These are phyloP conservation scores for Prunus dulcis DNA, from an alignment of 306 rosid genomes.

Conservation along the genomic window DNA sequence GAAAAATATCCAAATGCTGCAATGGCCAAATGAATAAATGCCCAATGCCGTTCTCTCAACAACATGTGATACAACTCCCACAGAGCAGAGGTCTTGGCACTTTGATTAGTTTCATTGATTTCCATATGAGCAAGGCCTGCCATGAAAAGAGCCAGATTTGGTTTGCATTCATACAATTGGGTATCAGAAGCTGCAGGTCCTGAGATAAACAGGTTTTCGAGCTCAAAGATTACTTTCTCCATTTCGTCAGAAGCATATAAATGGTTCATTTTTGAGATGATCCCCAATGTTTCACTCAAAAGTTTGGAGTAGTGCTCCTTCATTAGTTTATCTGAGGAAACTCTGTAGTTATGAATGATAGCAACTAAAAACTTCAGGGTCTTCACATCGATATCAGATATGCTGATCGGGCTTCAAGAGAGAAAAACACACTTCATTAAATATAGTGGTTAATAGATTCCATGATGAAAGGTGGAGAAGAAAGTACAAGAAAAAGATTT, in stretches of 20 bases:
- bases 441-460: not conserved
- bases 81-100: conserved; percentile 50
- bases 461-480: not conserved
- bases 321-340: conserved; percentile 37
- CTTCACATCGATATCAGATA: conserved; percentile 58
- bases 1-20: conserved; percentile 78
- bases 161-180: conserved; percentile 61
- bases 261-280: conserved; percentile 54
- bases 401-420: conserved; percentile 41
- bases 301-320: conserved; percentile 57
- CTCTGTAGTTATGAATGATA: conserved; percentile 43
- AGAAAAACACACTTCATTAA: conserved; percentile 19
- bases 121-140: conserved; percentile 61
- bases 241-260: conserved; percentile 51
- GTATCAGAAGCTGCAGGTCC: conserved; percentile 46
- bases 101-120: conserved; percentile 51
- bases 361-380: conserved; percentile 61
- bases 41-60: conserved; percentile 83
- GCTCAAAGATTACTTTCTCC: conserved; percentile 60
- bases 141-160: conserved; percentile 74
- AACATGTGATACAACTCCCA: conserved; percentile 72
- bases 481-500: not conserved
- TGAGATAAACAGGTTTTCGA: conserved; percentile 63
- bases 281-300: conserved; percentile 66
- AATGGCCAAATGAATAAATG: conserved; percentile 65